Conservation (phyloP, 768 basidiomycete species). For the Suillus luteus region DNA sequence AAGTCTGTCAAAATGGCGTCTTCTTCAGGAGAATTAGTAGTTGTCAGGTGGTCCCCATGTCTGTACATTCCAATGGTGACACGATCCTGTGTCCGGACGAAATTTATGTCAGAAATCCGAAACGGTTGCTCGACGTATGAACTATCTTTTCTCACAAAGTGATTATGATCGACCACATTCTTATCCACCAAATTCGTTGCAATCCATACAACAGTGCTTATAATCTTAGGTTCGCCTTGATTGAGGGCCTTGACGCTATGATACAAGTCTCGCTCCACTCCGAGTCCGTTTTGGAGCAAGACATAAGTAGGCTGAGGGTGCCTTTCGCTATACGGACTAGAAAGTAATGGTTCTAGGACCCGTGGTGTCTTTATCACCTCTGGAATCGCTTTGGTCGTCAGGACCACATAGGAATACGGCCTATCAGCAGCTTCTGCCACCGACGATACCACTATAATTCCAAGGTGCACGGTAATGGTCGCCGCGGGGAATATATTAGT, state of each 20-base stretch:
- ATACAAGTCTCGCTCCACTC: conserved; percentile 66
- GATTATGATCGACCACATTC: conserved; percentile 42
- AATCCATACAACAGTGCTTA: conserved; percentile 58
- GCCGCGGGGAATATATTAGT: neutral
- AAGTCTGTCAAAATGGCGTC: conserved; percentile 51
- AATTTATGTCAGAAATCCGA: neutral
- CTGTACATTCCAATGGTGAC: conserved; percentile 58
- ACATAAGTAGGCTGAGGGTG: conserved; percentile 34
- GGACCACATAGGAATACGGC: conserved; percentile 63
- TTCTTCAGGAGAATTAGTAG: conserved; percentile 40
- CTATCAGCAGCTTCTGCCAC: conserved; percentile 61
- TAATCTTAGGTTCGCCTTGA: conserved; percentile 49
- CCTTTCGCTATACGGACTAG: conserved; percentile 44
- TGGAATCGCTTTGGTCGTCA: conserved; percentile 73
- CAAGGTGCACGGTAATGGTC: conserved; percentile 2
- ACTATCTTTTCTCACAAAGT: neutral
- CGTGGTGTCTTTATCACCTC: conserved; percentile 59
- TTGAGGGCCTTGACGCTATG: conserved; percentile 46
- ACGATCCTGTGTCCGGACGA: conserved; percentile 43
- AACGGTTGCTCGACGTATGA: neutral
- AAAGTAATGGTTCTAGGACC: conserved; percentile 58
- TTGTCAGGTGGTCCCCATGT: conserved; percentile 40
- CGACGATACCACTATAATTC: conserved; percentile 53
- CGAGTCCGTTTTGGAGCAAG: conserved; percentile 69
- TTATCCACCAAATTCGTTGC: conserved; percentile 48